Evolutionary conservation across 495 filamentous ascomycete genomes (phyloP).

Genomic region (Daldinia grandis): DNA sequence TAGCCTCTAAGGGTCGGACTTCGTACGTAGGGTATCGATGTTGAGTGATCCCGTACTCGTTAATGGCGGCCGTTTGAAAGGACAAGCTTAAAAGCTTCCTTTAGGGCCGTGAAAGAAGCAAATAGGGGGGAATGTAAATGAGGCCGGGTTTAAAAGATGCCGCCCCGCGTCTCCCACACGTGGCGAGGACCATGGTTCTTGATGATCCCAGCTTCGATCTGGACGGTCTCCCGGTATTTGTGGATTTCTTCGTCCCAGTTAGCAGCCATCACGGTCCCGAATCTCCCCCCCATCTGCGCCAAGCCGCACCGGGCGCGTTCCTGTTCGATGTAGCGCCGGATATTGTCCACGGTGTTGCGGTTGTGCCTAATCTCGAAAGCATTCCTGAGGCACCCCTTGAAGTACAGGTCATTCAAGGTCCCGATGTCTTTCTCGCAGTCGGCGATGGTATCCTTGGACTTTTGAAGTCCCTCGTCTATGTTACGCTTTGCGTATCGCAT

Average conservation of each 20-base stretch:
- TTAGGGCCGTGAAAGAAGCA: background rate
- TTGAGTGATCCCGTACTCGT: background rate
- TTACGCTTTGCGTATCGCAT: background rate
- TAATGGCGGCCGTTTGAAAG: background rate
- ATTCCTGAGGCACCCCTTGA: background rate
- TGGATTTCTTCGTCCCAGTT: slow-evolving; percentile 12
- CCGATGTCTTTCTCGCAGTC: background rate
- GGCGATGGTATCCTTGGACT: background rate
- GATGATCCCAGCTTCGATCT: background rate
- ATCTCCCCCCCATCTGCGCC: slow-evolving; percentile 4
- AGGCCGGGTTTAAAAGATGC: background rate
- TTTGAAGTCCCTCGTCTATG: background rate
- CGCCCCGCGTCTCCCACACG: background rate
- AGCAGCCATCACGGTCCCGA: background rate
- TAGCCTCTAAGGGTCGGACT: background rate
- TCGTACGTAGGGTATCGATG: background rate
- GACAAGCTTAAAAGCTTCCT: background rate
- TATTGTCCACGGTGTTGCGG: background rate
- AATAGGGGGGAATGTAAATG: background rate
- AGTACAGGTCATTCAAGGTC: background rate
- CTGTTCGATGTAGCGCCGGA: background rate
- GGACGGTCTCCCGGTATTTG: background rate
- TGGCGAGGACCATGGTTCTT: slow-evolving; percentile 4
- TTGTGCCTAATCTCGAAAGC: background rate
- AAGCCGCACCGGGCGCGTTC: slow-evolving; percentile 8